Evolutionary conservation across 345 rosid species (phyloP), one percentile per base, ranked within the genome.

Genomic region (Pistacia integerrima): DNA sequence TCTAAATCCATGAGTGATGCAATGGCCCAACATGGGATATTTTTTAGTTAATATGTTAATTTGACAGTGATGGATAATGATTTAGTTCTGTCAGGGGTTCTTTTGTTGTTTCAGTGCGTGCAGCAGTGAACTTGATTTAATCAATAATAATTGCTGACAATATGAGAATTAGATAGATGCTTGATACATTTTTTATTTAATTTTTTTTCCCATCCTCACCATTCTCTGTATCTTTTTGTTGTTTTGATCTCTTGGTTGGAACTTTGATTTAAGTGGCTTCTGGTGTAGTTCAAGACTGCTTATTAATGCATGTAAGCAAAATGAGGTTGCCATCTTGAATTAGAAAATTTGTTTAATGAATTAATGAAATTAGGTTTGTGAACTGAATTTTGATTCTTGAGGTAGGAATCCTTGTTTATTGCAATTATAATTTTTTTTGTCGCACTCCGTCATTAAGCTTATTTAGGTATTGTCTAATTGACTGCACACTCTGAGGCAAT

Each of bases 31-130:
- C 11, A 22, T 14, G 18, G 49, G 28, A 4, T 36, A 38, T 13
- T 54, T 41, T 10, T 49, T 30, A 57, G 25, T 64, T 44, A 17
- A 36, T 74, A 30, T 74, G 14, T 22, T 63, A 57, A 54, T 54
- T 54, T 73, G 62, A 17, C 64, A 20, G 22, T 22, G 22, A 54
- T 52, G 7, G 64, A 48, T 67, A 22, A 52, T 51, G 49, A 59
- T 51, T 46, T 5, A 33, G 1, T 5, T 33, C 68, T 68, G 54
- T 18, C 56, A 57, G 10, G 17, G 18, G 13, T 20, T 58, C 51
- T 66, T 66, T 57, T 78, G 63, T 52, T 4, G 41, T 70, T 70
- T 51, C 16, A 25, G 49, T 70, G 18, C 7, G 17, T 54, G 57
- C 5, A 13, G n/a, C 57, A 16, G n/a, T 54, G 18, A 54, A 14